These are phyloP conservation scores for Danielia reshetovae DNA, from an alignment of 805 yeast genomes.

Conservation along the genomic window DNA sequence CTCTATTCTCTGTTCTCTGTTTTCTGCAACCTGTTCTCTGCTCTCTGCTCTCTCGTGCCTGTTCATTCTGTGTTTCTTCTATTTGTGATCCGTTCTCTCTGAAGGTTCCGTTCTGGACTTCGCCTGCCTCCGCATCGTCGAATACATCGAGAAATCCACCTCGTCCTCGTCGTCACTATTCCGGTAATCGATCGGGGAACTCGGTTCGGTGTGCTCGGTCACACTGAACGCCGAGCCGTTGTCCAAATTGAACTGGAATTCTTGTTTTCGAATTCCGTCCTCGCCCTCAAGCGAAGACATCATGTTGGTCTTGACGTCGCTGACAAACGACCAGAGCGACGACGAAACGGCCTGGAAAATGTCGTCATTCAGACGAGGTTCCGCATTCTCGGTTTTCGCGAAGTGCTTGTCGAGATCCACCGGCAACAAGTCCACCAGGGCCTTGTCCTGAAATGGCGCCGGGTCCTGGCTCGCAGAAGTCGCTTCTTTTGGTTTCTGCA, in stretches of 20 bases:
- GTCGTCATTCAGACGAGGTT: too few species aligned
- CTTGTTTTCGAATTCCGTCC: not conserved
- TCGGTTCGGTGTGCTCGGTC: not conserved
- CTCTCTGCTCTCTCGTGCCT: too few species aligned
- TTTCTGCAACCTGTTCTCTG: too few species aligned
- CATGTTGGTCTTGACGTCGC: conserved; percentile 30
- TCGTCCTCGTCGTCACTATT: conserved; percentile 7
- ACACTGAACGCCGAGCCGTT: not conserved
- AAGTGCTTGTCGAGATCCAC: not conserved
- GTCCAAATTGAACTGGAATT: not conserved
- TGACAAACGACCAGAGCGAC: conserved; percentile 42
- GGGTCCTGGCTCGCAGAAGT: not conserved
- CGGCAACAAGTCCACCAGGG: too few species aligned
- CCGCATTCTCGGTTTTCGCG: not conserved
- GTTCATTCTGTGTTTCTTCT: too few species aligned
- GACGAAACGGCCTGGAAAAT: conserved; percentile 39
- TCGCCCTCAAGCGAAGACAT: conserved; percentile 7
- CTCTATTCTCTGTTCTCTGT: too few species aligned
- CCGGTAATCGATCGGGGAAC: not conserved
- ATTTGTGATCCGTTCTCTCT: too few species aligned
- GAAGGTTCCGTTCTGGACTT: too few species aligned
- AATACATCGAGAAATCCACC: conserved; percentile 27
- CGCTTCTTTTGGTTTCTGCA: not conserved
- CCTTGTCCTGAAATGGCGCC: not conserved
- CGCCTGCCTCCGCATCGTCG: conserved; percentile 6